phyloP scores from a whole-genome alignment of 305 asterid species.

The Fraxinus ornus region DNA sequence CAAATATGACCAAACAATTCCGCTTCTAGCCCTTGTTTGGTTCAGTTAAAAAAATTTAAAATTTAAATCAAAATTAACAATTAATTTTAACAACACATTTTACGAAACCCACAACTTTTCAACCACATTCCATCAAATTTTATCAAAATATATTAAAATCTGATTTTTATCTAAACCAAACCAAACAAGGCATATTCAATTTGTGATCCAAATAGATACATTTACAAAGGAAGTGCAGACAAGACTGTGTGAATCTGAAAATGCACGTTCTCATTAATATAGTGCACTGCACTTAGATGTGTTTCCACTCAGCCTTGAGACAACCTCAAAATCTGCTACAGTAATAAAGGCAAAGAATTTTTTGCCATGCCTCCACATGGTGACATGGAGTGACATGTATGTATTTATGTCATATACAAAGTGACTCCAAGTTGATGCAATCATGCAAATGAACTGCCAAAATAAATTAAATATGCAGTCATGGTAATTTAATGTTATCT shows the following conservation, averaged over 20 bases:
- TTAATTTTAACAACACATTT: no score
- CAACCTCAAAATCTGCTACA: neutral
- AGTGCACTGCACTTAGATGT: neutral
- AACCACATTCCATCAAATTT: no score
- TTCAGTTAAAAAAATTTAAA: no score
- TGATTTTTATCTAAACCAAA: no score
- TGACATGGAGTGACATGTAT: neutral
- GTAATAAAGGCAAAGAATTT: constrained; percentile 11
- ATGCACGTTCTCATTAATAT: neutral
- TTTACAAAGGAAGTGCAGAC: neutral
- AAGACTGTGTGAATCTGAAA: neutral
- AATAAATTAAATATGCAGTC: neutral
- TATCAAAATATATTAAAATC: no score
- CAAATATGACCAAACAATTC: no score
- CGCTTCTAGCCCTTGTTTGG: no score
- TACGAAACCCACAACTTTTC: no score
- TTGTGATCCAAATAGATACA: neutral
- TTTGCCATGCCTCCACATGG: constrained; percentile 11
- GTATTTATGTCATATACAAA: neutral
- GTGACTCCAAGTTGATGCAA: constrained; percentile 5
- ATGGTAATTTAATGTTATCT: neutral
- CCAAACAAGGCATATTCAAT: neutral
- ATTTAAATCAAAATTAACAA: no score
- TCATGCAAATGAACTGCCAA: neutral
- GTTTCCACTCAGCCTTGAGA: neutral